Evolutionary conservation across 164 flowering plant species (phyloP).

Genomic region (Stephania cephalantha): DNA sequence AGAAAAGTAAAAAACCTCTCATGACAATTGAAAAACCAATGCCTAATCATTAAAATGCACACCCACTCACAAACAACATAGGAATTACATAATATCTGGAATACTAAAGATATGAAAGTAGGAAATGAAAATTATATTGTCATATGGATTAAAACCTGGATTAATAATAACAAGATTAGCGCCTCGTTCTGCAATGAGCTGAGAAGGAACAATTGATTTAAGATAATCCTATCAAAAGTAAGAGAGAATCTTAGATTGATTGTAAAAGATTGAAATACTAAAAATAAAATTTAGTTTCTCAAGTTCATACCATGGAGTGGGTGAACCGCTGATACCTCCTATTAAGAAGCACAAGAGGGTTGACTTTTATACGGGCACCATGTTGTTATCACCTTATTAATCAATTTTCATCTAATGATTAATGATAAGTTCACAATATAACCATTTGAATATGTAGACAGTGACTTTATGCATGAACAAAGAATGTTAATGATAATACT

Average conservation of each 20-base stretch:
- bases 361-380: too few relatives aligned
- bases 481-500: too few relatives aligned
- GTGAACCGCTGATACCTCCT: not conserved
- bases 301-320: not conserved
- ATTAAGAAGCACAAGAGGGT: not conserved
- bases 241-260: not conserved
- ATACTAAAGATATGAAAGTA: not conserved
- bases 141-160: constrained; percentile 53
- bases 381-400: too few relatives aligned
- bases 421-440: too few relatives aligned
- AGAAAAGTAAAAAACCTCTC: too few relatives aligned
- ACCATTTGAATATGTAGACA: too few relatives aligned
- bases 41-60: not conserved
- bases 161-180: constrained; percentile 80
- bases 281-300: not conserved
- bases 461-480: too few relatives aligned
- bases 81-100: not conserved
- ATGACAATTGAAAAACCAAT: too few relatives aligned
- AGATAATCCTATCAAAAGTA: constrained; percentile 48
- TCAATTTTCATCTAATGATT: too few relatives aligned
- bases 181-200: constrained; percentile 78
- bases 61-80: not conserved
- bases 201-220: constrained; percentile 82
- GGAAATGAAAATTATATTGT: not conserved
- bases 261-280: not conserved